Percentiles rank a stretch among this genome's conserved stretches.
These are phyloP conservation scores for Coemansia sp. DNA, from an alignment of 192 early-diverging fungal species.

Conservation along the genomic window DNA sequence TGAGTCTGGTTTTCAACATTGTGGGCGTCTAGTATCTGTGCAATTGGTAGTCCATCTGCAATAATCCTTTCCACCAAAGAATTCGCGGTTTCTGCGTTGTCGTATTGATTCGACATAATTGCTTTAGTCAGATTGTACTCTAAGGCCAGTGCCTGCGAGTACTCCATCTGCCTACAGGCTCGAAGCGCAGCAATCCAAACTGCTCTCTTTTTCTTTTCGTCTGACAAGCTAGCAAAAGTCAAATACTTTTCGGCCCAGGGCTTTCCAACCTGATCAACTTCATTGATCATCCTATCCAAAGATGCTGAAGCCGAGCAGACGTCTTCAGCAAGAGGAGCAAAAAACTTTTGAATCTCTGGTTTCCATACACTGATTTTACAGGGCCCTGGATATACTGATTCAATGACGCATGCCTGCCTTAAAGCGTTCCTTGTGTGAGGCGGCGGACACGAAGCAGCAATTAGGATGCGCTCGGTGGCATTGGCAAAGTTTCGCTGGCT, in stretches of 20 bases:
- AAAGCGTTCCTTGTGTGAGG: constrained; percentile 37
- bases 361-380: constrained; percentile 36
- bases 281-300: constrained; percentile 7
- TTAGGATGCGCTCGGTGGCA: constrained; percentile 21
- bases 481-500: constrained; percentile 23
- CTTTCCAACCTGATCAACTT: constrained; percentile 4
- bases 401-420: constrained; percentile 33
- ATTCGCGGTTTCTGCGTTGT: not conserved
- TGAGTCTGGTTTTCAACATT: not conserved
- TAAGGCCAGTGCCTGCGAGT: constrained; percentile 25
- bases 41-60: not conserved
- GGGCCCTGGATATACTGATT: constrained; percentile 39
- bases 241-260: constrained; percentile 30
- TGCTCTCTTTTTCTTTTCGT: constrained; percentile 1
- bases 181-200: constrained; percentile 28
- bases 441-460: constrained; percentile 46
- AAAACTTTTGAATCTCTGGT: constrained; percentile 27
- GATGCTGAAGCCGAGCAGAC: not conserved
- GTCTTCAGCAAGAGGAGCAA: constrained; percentile 22
- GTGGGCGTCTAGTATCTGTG: not conserved
- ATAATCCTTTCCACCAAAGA: not conserved
- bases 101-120: not conserved
- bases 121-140: constrained; percentile 11
- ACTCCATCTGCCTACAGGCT: constrained; percentile 13
- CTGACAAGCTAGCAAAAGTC: not conserved